phyloP scores from a whole-genome alignment of 768 basidiomycete genomes.

The Scleroderma citrinum region DNA sequence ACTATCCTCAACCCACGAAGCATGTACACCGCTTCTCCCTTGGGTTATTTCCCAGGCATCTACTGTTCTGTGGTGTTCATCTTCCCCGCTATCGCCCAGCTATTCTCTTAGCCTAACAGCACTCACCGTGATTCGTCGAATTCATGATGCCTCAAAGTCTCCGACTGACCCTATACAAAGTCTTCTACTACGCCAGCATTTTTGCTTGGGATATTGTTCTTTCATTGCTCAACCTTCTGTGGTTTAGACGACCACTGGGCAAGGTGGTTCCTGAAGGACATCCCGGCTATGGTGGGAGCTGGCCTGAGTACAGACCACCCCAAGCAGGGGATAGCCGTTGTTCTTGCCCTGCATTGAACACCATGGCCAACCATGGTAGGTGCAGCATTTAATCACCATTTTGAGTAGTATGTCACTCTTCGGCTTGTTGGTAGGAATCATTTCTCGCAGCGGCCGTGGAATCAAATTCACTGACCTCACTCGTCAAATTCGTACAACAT shows the following conservation, averaged over 20 bases:
- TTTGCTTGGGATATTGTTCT: conserved; percentile 49
- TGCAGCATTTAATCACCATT: not conserved
- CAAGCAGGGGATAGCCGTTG: conserved; percentile 59
- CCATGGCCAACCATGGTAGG: conserved; percentile 75
- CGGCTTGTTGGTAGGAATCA: conserved; percentile 20
- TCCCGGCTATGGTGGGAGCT: conserved; percentile 52
- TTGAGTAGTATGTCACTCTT: not conserved
- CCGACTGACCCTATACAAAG: not conserved
- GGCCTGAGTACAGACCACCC: conserved; percentile 63
- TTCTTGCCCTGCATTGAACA: conserved; percentile 69
- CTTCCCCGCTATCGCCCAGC: too few relatives aligned
- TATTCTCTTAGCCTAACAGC: too few relatives aligned
- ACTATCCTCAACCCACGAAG: too few relatives aligned
- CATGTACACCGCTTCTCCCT: too few relatives aligned
- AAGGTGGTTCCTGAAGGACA: conserved; percentile 46
- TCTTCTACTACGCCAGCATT: conserved; percentile 19
- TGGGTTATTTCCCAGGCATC: too few relatives aligned
- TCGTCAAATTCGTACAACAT: conserved; percentile 40
- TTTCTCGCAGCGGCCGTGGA: conserved; percentile 59
- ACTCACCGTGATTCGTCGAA: too few relatives aligned
- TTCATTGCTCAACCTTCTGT: conserved; percentile 45
- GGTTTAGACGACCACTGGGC: conserved; percentile 44
- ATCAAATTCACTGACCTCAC: conserved; percentile 46
- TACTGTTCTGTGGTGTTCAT: too few relatives aligned
- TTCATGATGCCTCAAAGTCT: not conserved